These are phyloP conservation scores for Monoraphidium neglectum DNA, from an alignment of 139 green algal species.

Conservation along the genomic window DNA sequence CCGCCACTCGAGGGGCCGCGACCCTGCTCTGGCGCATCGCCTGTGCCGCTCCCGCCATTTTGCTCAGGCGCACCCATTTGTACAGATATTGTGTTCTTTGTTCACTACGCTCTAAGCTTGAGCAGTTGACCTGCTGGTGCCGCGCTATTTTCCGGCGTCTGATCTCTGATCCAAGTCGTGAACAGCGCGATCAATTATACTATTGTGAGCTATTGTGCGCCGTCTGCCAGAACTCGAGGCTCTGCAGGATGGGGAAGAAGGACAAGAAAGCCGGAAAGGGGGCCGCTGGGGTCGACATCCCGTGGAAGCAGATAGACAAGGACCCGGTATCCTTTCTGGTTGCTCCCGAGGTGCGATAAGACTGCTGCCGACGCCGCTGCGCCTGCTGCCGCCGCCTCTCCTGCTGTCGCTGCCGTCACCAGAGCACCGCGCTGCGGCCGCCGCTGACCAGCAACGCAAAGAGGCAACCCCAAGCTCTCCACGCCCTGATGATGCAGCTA, in stretches of 20 bases:
- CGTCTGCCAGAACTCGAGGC: too few species aligned
- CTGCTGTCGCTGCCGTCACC: neutral
- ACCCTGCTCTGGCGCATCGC: too few species aligned
- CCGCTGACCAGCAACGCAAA: neutral
- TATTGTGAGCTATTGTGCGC: too few species aligned
- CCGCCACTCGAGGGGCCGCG: too few species aligned
- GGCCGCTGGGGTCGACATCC: neutral
- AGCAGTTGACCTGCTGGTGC: too few species aligned
- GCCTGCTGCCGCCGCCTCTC: neutral
- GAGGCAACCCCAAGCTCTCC: neutral
- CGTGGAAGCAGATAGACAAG: conserved; percentile 20
- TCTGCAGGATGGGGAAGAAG: conserved; percentile 26
- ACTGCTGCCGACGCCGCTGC: neutral
- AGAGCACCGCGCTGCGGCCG: neutral
- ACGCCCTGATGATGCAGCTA: neutral
- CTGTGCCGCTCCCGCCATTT: too few species aligned
- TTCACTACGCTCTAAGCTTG: too few species aligned
- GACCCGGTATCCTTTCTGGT: conserved; percentile 45
- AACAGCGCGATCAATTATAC: too few species aligned
- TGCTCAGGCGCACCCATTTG: too few species aligned
- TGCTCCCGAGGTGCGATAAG: conserved; percentile 16
- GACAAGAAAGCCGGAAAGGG: conserved; percentile 8
- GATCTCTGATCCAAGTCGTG: too few species aligned
- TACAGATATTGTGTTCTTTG: too few species aligned
- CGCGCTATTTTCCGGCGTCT: too few species aligned